A percentile compares a stretch with the other conserved stretches of the same genome.
These are phyloP conservation scores for Phytopythium boreale DNA, from an alignment of 352 stramenopile genomes.

Conservation along the genomic window DNA sequence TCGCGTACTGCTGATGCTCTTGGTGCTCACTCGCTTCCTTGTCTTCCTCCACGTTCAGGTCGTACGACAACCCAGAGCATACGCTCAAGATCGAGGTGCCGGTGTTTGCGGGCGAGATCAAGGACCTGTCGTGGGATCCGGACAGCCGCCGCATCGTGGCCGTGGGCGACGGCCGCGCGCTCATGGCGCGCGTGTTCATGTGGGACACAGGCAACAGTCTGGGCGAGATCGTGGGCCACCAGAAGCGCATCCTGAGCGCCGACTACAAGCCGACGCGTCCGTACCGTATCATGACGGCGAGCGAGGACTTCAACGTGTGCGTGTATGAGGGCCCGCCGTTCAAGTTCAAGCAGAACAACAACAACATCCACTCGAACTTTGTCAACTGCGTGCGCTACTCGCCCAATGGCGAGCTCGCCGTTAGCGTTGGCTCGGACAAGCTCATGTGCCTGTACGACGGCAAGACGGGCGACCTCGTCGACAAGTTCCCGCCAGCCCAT, in stretches of 20 bases:
- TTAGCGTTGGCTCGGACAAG: slow-evolving; percentile 94
- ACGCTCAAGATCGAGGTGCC: slow-evolving; percentile 93
- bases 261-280: slow-evolving; percentile 93
- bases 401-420: slow-evolving; percentile 83
- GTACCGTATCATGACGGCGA: slow-evolving; percentile 94
- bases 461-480: slow-evolving; percentile 81
- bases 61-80: slow-evolving; percentile 97
- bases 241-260: slow-evolving; percentile 91
- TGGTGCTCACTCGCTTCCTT: neutral
- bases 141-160: slow-evolving; percentile 95
- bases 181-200: slow-evolving; percentile 90
- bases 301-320: slow-evolving; percentile 94
- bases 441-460: slow-evolving; percentile 95
- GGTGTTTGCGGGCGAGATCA: slow-evolving; percentile 89
- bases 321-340: slow-evolving; percentile 97
- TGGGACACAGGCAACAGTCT: slow-evolving; percentile 97
- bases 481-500: slow-evolving; percentile 83
- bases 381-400: slow-evolving; percentile 96
- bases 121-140: slow-evolving; percentile 94
- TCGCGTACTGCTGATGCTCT: neutral
- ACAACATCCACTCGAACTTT: slow-evolving; percentile 93
- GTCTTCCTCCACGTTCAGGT: slow-evolving; percentile 23
- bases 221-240: slow-evolving; percentile 93
- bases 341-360: slow-evolving; percentile 93
- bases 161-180: slow-evolving; percentile 77